Evolutionary conservation across 2,329 filamentous ascomycete species (phyloP).

Genomic region (Chalara sp.): DNA sequence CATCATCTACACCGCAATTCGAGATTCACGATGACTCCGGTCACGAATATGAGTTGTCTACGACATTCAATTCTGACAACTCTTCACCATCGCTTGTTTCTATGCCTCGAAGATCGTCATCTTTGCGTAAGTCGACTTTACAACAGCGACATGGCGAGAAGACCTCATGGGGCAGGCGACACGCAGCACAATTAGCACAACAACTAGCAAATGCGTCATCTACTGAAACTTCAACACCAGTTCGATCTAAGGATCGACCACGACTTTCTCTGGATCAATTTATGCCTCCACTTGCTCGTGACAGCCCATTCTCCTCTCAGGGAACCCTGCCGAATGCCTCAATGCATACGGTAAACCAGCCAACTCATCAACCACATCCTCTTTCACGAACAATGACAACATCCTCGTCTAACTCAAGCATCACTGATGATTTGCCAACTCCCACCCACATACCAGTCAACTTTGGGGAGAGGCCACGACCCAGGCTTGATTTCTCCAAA

Average conservation of each 20-base stretch:
- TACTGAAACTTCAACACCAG: conserved; percentile 48
- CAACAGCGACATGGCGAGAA: conserved; percentile 74
- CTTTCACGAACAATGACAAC: conserved; percentile 81
- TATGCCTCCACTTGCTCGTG: conserved; percentile 55
- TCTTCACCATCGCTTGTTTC: conserved; percentile 32
- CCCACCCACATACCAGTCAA: conserved; percentile 55
- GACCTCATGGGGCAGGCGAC: conserved; percentile 53
- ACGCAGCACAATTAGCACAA: conserved; percentile 41
- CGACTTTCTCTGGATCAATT: conserved; percentile 77
- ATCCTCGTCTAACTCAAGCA: conserved; percentile 75
- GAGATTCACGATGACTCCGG: conserved; percentile 45
- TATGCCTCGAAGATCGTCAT: conserved; percentile 64
- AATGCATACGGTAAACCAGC: conserved; percentile 39
- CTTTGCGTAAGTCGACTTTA: conserved; percentile 77
- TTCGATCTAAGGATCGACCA: conserved; percentile 53
- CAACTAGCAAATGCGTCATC: conserved; percentile 12
- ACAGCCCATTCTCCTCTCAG: conserved; percentile 57
- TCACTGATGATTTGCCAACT: conserved; percentile 60
- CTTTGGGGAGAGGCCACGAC: conserved; percentile 45
- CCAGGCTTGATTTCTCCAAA: conserved; percentile 58
- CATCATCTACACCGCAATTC: conserved; percentile 36
- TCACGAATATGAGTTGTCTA: conserved; percentile 49
- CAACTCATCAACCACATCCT: conserved; percentile 62
- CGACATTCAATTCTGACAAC: conserved; percentile 19
- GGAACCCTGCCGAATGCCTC: conserved; percentile 46